Evolutionary conservation across 805 yeast species (phyloP).

Genomic region (Debaryomyces castellii): DNA sequence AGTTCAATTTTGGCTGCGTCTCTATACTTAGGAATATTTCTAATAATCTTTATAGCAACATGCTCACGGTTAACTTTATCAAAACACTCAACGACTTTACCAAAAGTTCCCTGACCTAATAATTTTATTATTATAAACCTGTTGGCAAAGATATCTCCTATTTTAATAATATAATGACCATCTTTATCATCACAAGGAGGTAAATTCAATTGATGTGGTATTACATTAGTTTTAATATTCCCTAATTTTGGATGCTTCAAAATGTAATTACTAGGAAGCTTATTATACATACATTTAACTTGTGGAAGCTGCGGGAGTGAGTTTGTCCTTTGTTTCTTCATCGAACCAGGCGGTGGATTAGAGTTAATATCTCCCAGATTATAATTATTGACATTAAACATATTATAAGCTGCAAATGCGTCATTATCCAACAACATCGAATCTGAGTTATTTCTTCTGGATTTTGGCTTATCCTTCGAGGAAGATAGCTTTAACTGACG

Average conservation of each 20-base stretch:
- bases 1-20: constrained; percentile 95
- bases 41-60: constrained; percentile 89
- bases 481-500: constrained; percentile 14
- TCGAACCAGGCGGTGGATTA: constrained; percentile 1
- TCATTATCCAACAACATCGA: constrained; percentile 36
- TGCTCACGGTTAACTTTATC: constrained; percentile 58
- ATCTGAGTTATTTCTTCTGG: constrained; percentile 34
- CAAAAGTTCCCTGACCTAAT: constrained; percentile 91
- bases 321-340: constrained; percentile 41
- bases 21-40: constrained; percentile 89
- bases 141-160: constrained; percentile 67
- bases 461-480: constrained; percentile 3
- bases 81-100: constrained; percentile 82
- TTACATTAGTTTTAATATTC: constrained; percentile 36
- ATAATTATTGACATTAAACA: constrained; percentile 40
- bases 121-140: constrained; percentile 66
- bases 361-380: not conserved
- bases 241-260: constrained; percentile 39
- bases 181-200: constrained; percentile 62
- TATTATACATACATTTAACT: constrained; percentile 40
- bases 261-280: constrained; percentile 35
- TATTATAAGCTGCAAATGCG: constrained; percentile 41
- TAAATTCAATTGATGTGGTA: constrained; percentile 31
- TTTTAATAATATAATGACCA: constrained; percentile 68
- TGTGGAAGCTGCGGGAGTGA: constrained; percentile 47